These are phyloP conservation scores for Fonsecaea pedrosoi DNA, from an alignment of 2,329 filamentous ascomycete genomes.

Conservation along the genomic window DNA sequence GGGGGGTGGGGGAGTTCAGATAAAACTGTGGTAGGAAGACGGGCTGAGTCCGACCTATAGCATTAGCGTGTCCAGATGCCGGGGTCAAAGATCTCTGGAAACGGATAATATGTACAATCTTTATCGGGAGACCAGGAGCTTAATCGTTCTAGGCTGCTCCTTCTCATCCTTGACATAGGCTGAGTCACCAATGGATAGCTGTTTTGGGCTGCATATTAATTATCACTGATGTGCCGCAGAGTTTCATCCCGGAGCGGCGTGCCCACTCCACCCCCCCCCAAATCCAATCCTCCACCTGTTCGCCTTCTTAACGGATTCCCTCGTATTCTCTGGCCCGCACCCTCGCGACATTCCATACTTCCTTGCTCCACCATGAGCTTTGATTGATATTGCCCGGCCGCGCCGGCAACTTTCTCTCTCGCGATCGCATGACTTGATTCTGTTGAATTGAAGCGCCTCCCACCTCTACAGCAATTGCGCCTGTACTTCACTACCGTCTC, in stretches of 20 bases:
- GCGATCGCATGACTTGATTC: slow-evolving; percentile 8
- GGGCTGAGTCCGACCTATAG: neutral
- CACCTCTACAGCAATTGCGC: neutral
- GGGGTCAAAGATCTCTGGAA: neutral
- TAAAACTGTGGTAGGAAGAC: neutral
- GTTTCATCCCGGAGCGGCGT: neutral
- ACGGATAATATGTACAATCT: neutral
- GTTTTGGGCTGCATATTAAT: slow-evolving; percentile 13
- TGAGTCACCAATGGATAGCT: slow-evolving; percentile 30
- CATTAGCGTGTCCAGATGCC: neutral
- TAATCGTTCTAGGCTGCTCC: slow-evolving; percentile 3
- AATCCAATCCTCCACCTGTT: slow-evolving; percentile 4
- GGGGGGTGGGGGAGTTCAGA: neutral
- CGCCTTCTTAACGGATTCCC: neutral
- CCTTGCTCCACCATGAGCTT: slow-evolving; percentile 5
- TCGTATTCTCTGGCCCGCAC: slow-evolving; percentile 16
- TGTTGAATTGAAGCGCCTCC: neutral
- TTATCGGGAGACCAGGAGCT: slow-evolving; percentile 20
- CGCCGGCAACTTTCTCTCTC: slow-evolving; percentile 16
- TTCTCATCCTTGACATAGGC: slow-evolving; percentile 19
- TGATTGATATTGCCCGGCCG: slow-evolving; percentile 20
- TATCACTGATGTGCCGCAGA: neutral
- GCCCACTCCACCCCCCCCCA: slow-evolving; percentile 1
- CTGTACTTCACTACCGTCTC: neutral
- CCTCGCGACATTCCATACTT: slow-evolving; percentile 8